These are phyloP conservation scores for Marasmius oreades DNA, from an alignment of 1,284 basidiomycete species.

Conservation along the genomic window DNA sequence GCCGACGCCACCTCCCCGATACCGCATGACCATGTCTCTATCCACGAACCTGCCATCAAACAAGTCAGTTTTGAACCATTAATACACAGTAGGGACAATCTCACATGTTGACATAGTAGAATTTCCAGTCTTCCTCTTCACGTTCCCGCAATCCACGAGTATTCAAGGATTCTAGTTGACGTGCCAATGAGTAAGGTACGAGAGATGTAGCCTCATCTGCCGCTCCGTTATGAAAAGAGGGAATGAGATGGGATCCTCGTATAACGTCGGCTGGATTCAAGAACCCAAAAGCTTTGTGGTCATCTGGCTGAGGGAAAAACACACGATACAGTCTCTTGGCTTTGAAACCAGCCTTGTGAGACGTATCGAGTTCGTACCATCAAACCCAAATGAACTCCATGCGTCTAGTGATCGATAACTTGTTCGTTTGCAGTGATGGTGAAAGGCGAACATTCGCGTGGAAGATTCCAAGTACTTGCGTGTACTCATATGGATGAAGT, in stretches of 20 bases:
- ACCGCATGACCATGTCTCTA: too few species aligned
- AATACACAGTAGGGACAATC: background rate
- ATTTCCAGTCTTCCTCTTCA: conserved; percentile 1
- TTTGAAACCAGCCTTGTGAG: conserved; percentile 11
- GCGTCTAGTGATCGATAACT: background rate
- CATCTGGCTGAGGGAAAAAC: conserved; percentile 16
- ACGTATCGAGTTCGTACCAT: conserved; percentile 4
- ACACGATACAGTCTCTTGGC: conserved; percentile 16
- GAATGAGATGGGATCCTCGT: conserved; percentile 22
- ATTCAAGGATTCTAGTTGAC: background rate
- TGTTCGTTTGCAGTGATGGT: background rate
- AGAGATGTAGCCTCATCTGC: background rate
- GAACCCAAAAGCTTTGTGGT: conserved; percentile 26
- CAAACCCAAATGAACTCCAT: conserved; percentile 2
- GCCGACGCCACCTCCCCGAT: conserved; percentile 4
- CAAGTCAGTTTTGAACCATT: conserved; percentile 8
- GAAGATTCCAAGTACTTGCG: too few species aligned
- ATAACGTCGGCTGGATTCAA: conserved; percentile 26
- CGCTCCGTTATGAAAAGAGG: conserved; percentile 11
- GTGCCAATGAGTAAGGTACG: background rate
- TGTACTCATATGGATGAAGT: too few species aligned
- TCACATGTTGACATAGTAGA: conserved; percentile 5
- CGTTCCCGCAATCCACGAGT: background rate
- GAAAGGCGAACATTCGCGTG: too few species aligned
- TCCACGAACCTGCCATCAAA: conserved; percentile 15